Evolutionary conservation across 2,329 filamentous ascomycete genomes (phyloP).

Genomic region (Colletotrichum navitas): DNA sequence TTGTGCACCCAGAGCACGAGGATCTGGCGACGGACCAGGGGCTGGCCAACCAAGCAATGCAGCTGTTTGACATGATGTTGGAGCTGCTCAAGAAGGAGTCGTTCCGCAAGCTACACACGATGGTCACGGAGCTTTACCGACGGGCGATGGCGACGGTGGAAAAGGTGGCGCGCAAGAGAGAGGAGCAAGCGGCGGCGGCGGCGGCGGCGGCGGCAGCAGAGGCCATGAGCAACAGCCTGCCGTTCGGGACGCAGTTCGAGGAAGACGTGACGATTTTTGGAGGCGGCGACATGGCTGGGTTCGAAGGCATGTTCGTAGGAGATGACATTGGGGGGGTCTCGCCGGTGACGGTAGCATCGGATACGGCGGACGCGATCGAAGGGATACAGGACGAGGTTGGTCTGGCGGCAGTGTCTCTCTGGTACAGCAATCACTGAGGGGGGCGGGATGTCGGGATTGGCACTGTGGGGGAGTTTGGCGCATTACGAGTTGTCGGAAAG

Average conservation of each 20-base stretch:
- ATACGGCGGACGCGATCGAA: background rate
- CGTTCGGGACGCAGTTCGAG: constrained; percentile 32
- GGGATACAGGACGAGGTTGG: background rate
- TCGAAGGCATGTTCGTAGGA: constrained; percentile 5
- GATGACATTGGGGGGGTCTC: background rate
- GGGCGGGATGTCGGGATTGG: background rate
- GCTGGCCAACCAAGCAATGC: constrained; percentile 47
- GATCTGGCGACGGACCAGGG: constrained; percentile 47
- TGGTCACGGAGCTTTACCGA: constrained; percentile 41
- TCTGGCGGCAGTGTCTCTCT: background rate
- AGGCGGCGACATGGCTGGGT: background rate
- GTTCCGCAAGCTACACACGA: constrained; percentile 32
- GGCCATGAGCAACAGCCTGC: constrained; percentile 9
- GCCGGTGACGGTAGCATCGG: constrained; percentile 2
- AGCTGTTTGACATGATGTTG: constrained; percentile 46
- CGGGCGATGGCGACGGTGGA: constrained; percentile 40
- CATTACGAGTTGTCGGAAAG: background rate
- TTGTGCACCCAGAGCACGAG: constrained; percentile 47
- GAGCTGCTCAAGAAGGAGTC: constrained; percentile 1
- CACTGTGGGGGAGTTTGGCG: background rate
- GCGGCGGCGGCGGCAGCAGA: constrained; percentile 7
- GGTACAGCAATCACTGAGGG: constrained; percentile 2
- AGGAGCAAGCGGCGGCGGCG: constrained; percentile 23
- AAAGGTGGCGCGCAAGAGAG: constrained; percentile 2
- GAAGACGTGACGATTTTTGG: constrained; percentile 33